phyloP scores from a whole-genome alignment of 2,329 filamentous ascomycete species.

The Didymella keratinophila region DNA sequence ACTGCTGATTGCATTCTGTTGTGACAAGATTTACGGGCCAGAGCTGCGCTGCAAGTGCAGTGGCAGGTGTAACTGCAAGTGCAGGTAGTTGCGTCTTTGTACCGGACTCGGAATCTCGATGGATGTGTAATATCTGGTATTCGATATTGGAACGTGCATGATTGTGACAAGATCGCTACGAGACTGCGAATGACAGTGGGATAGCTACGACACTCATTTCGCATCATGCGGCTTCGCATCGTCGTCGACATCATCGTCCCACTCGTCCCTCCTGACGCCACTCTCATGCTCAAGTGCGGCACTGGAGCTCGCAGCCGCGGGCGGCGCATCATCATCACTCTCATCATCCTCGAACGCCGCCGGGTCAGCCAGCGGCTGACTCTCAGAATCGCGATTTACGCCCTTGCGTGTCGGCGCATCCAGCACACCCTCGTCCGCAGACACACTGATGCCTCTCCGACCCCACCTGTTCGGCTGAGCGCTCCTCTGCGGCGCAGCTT shows the following conservation, averaged over 20 bases:
- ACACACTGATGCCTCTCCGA: slow-evolving; percentile 65
- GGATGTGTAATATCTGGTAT: neutral
- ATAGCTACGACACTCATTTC: neutral
- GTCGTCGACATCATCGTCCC: slow-evolving; percentile 50
- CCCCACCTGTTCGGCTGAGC: slow-evolving; percentile 61
- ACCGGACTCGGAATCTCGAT: no score
- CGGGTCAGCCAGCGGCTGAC: slow-evolving; percentile 55
- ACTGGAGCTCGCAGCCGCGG: slow-evolving; percentile 23
- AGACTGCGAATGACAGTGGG: neutral
- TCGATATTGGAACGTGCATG: neutral
- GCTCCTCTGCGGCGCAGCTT: slow-evolving; percentile 56
- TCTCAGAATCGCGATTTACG: slow-evolving; percentile 40
- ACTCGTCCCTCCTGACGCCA: slow-evolving; percentile 50
- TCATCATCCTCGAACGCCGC: slow-evolving; percentile 56
- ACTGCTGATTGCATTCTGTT: no score
- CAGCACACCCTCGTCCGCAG: slow-evolving; percentile 63
- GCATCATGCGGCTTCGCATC: slow-evolving; percentile 43
- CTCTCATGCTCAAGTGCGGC: slow-evolving; percentile 32
- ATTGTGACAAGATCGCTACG: neutral
- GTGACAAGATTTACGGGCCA: no score
- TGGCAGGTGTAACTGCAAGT: no score
- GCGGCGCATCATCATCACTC: slow-evolving; percentile 53
- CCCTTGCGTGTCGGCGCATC: slow-evolving; percentile 39
- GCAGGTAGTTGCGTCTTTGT: no score
- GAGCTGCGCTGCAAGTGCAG: no score